Conservation (phyloP, 1,284 basidiomycete genomes). For the Cryptococcus sp. region DNA sequence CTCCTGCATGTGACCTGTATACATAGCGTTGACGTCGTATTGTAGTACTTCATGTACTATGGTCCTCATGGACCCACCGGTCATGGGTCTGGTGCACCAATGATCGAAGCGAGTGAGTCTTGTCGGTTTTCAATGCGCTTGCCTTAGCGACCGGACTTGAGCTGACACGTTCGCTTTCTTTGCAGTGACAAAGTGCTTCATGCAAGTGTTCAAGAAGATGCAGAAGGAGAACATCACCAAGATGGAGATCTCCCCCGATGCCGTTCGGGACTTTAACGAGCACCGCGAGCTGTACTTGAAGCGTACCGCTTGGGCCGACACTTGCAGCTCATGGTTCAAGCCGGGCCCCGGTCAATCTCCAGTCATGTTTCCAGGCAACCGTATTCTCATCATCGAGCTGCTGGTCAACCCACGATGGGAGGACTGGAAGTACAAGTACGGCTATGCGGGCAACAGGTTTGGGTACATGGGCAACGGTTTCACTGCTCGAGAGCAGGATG, state of each 20-base stretch:
- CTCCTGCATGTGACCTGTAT: background rate
- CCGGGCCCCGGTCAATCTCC: slow-evolving; percentile 20
- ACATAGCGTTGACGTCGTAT: background rate
- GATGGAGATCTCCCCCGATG: slow-evolving; percentile 32
- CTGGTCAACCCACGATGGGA: slow-evolving; percentile 39
- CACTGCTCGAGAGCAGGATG: slow-evolving; percentile 31
- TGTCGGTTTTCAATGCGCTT: background rate
- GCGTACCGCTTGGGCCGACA: slow-evolving; percentile 32
- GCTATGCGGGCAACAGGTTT: slow-evolving; percentile 29
- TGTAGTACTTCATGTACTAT: slow-evolving; percentile 28
- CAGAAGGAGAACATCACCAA: slow-evolving; percentile 26
- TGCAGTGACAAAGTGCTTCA: slow-evolving; percentile 18
- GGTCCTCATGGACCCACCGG: slow-evolving; percentile 35
- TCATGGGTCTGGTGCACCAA: slow-evolving; percentile 32
- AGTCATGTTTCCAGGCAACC: slow-evolving; percentile 27
- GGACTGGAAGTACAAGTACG: slow-evolving; percentile 38
- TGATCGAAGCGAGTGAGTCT: slow-evolving; percentile 24
- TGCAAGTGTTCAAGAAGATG: slow-evolving; percentile 30
- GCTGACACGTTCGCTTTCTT: background rate
- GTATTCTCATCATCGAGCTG: slow-evolving; percentile 34
- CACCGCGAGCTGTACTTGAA: slow-evolving; percentile 36
- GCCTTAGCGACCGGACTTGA: background rate
- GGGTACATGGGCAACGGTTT: slow-evolving; percentile 39
- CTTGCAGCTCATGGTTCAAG: slow-evolving; percentile 36
- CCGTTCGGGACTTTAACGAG: slow-evolving; percentile 40